Percentiles rank a stretch among this genome's conserved stretches.
Conservation (phyloP, 1,284 basidiomycete genomes). For the Wallemia hederae region DNA sequence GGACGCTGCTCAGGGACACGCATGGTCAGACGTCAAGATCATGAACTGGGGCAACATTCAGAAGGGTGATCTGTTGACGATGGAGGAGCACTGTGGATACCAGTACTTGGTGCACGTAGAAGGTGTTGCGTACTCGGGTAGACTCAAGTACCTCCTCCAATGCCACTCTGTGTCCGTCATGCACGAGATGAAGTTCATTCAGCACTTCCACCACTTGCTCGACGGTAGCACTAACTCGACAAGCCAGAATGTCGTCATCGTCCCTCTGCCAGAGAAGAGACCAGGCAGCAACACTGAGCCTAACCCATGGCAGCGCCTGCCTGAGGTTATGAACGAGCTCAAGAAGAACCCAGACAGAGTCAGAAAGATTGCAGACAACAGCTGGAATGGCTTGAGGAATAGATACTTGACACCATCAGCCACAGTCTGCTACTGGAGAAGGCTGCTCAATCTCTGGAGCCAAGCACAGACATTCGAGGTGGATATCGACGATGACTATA, state of each 20-base stretch:
- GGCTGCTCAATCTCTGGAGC: not conserved
- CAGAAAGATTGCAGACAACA: conserved; percentile 13
- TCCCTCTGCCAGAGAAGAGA: conserved; percentile 8
- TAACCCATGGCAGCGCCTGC: conserved; percentile 8
- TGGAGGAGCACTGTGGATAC: conserved; percentile 16
- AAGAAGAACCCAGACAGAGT: conserved; percentile 9
- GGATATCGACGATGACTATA: not conserved
- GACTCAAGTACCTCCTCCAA: conserved; percentile 16
- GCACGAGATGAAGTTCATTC: conserved; percentile 12
- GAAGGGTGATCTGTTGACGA: conserved; percentile 10
- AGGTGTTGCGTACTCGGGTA: conserved; percentile 15
- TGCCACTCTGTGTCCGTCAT: conserved; percentile 16
- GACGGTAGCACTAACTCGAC: conserved; percentile 11
- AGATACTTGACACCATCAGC: conserved; percentile 13
- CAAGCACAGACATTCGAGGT: not conserved
- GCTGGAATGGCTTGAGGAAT: conserved; percentile 12
- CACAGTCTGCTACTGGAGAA: conserved; percentile 3
- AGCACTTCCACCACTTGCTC: conserved; percentile 18
- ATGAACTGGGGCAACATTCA: conserved; percentile 11
- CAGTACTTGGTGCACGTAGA: conserved; percentile 16
- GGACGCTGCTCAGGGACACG: conserved; percentile 9
- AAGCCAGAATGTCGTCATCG: conserved; percentile 15
- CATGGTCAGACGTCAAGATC: conserved; percentile 10
- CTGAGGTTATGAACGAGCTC: conserved; percentile 13
- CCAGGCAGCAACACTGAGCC: conserved; percentile 7